Conservation (phyloP, 1,284 basidiomycete species). For the Fistulinella cinereoalba region DNA sequence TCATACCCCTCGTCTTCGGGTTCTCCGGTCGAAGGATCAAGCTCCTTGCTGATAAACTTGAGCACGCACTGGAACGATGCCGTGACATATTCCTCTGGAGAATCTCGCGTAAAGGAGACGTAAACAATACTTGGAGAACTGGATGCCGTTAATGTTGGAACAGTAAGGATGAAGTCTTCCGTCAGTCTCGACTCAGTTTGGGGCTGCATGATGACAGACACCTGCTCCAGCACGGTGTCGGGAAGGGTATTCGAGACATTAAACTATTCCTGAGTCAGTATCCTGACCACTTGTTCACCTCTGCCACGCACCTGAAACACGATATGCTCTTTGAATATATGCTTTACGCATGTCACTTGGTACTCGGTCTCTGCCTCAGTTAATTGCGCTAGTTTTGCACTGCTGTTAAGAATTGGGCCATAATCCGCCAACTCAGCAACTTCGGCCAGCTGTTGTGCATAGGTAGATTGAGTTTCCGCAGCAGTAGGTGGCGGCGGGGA, state of each 20-base stretch:
- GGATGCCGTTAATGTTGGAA: conserved; percentile 65
- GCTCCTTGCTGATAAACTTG: conserved; percentile 96
- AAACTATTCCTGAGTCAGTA: conserved; percentile 56
- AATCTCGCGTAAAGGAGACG: conserved; percentile 88
- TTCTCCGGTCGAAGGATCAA: conserved; percentile 94
- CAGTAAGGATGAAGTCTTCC: conserved; percentile 95
- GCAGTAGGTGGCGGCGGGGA: conserved; percentile 69
- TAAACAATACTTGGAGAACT: conserved; percentile 84
- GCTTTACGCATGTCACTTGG: conserved; percentile 95
- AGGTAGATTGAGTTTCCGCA: conserved; percentile 82
- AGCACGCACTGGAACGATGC: conserved; percentile 93
- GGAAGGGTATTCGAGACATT: conserved; percentile 98
- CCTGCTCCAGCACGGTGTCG: conserved; percentile 95
- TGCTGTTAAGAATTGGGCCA: conserved; percentile 88
- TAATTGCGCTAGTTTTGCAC: conserved; percentile 74
- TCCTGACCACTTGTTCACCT: not conserved
- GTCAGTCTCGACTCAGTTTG: conserved; percentile 73
- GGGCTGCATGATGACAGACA: conserved; percentile 90
- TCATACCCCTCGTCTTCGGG: conserved; percentile 98
- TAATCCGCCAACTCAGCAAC: conserved; percentile 87
- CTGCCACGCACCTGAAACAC: conserved; percentile 79
- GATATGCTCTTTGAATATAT: conserved; percentile 93
- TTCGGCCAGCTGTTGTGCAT: conserved; percentile 81
- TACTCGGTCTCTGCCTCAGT: conserved; percentile 99
- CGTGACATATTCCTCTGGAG: conserved; percentile 73